phyloP scores from a whole-genome alignment of 495 filamentous ascomycete genomes.

The Cercophora newfieldiana region DNA sequence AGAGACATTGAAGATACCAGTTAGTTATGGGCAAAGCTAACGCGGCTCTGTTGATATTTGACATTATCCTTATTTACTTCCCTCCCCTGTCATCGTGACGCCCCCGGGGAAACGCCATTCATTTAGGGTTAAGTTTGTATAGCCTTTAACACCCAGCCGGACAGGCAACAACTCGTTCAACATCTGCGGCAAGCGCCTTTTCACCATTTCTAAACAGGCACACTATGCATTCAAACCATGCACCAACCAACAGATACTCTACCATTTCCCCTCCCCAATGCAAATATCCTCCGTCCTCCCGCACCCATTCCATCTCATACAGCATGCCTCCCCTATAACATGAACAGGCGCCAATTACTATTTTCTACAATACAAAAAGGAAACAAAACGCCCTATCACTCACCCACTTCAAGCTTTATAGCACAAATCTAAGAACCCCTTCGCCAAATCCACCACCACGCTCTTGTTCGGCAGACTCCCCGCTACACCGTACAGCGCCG shows the following conservation, averaged over 20 bases:
- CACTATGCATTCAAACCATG: neutral
- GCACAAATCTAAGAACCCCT: constrained; percentile 89
- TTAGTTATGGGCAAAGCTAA: neutral
- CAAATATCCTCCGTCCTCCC: neutral
- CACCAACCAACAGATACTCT: neutral
- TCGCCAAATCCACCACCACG: constrained; percentile 85
- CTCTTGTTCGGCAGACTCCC: constrained; percentile 94
- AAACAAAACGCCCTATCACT: neutral
- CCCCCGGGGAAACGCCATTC: too few relatives aligned
- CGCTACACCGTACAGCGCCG: constrained; percentile 92
- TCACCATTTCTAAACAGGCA: neutral
- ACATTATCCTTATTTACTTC: neutral
- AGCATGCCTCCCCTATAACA: too few relatives aligned
- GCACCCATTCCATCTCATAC: neutral
- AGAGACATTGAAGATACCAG: neutral
- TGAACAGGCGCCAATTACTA: neutral
- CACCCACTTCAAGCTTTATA: constrained; percentile 73
- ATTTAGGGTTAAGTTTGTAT: too few relatives aligned
- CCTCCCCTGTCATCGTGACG: neutral
- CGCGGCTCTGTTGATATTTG: neutral
- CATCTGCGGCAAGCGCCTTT: neutral
- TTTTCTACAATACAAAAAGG: neutral
- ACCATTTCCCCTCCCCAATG: neutral
- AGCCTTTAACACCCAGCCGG: too few relatives aligned
- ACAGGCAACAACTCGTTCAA: neutral